Evolutionary conservation across 306 rosid genomes (phyloP).

Genomic region (Ceratonia siliqua): DNA sequence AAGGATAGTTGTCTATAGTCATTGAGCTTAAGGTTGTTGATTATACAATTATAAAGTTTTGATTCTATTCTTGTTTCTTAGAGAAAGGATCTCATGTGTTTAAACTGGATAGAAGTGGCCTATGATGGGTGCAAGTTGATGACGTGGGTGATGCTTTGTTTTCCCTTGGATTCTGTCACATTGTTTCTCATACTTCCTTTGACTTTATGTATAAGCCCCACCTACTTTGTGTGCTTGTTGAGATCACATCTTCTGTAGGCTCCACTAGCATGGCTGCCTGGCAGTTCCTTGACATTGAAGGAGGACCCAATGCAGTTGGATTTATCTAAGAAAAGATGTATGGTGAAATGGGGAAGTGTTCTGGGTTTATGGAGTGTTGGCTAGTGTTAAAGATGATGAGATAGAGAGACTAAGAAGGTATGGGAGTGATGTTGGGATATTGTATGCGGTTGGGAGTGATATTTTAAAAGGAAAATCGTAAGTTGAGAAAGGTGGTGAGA

Average conservation of each 20-base stretch:
- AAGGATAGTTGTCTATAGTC: too few species aligned
- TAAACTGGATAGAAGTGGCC: too few species aligned
- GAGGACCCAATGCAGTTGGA: conserved; percentile 65
- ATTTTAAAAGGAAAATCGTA: conserved; percentile 54
- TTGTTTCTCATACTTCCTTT: conserved; percentile 78
- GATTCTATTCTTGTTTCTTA: too few species aligned
- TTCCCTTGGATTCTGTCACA: conserved; percentile 90
- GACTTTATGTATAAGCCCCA: conserved; percentile 66
- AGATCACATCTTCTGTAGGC: conserved; percentile 86
- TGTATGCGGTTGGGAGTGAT: conserved; percentile 76
- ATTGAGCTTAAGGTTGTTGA: too few species aligned
- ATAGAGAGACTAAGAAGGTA: conserved; percentile 81
- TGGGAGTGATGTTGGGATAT: conserved; percentile 85
- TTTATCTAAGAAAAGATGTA: conserved; percentile 86
- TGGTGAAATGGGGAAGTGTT: conserved; percentile 93
- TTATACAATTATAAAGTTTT: too few species aligned
- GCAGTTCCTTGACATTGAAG: conserved; percentile 87
- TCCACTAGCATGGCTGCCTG: conserved; percentile 99
- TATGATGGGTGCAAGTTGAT: too few species aligned
- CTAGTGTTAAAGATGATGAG: conserved; percentile 78
- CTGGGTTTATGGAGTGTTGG: conserved; percentile 91
- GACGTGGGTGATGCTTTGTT: conserved; percentile 83
- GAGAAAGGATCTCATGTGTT: too few species aligned
- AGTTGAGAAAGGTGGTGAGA: conserved; percentile 23
- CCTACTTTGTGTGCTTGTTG: conserved; percentile 77